Conservation (phyloP, 306 rosid species). For the Echinosophora koreensis region DNA sequence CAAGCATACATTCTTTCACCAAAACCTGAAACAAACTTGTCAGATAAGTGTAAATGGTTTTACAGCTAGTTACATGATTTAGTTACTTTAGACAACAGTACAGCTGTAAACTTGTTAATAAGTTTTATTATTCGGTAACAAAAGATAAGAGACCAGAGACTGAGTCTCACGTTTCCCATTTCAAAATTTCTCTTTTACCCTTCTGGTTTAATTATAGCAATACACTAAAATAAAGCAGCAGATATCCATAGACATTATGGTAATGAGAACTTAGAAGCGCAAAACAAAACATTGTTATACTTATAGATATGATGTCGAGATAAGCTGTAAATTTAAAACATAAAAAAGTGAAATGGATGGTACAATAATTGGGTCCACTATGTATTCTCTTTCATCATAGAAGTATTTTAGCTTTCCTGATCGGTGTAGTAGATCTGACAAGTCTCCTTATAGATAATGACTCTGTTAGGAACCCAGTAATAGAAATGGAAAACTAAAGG, state of each 20-base stretch:
- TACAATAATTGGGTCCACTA: not conserved
- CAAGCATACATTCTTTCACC: conserved; percentile 93
- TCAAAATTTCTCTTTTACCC: not conserved
- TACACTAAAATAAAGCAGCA: not conserved
- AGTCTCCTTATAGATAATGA: not conserved
- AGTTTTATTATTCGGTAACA: not conserved
- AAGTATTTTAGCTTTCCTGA: not conserved
- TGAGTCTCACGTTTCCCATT: not conserved
- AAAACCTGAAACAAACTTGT: conserved; percentile 60
- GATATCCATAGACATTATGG: not conserved
- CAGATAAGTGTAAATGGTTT: not conserved
- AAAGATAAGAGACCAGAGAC: not conserved
- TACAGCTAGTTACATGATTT: not conserved
- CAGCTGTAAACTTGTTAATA: not conserved
- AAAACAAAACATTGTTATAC: not conserved
- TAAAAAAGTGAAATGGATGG: not conserved
- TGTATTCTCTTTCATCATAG: not conserved
- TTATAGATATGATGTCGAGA: not conserved
- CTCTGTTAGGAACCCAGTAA: too few species aligned
- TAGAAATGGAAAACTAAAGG: too few species aligned
- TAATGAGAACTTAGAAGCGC: not conserved
- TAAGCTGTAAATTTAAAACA: not conserved
- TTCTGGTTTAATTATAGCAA: not conserved
- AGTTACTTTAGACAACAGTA: not conserved
- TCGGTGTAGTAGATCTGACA: not conserved